Evolutionary conservation across 1,284 basidiomycete genomes (phyloP).

Genomic region (Ceratorhiza oryzae-sativae): DNA sequence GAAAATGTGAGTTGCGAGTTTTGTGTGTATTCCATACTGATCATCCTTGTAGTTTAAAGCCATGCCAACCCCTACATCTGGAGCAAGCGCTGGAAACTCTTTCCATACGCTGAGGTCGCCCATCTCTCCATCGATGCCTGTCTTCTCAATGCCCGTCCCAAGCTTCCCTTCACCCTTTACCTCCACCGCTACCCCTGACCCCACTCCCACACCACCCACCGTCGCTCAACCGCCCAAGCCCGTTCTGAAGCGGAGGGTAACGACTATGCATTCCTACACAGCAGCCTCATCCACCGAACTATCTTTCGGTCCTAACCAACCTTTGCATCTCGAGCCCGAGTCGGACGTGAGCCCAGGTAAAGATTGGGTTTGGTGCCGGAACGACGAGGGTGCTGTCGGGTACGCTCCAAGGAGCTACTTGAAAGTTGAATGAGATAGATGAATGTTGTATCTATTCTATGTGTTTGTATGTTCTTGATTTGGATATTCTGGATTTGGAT

Average conservation of each 20-base stretch:
- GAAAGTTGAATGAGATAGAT: background rate
- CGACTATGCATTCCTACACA: background rate
- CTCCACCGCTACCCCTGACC: no score
- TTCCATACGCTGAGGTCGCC: background rate
- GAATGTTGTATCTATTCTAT: background rate
- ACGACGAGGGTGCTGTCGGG: background rate
- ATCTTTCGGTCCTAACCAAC: background rate
- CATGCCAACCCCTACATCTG: background rate
- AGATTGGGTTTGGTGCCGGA: conserved; percentile 11
- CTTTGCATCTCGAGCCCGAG: background rate
- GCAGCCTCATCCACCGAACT: background rate
- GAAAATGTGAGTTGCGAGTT: background rate
- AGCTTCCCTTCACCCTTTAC: background rate
- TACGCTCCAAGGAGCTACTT: conserved; percentile 16
- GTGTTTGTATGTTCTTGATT: background rate
- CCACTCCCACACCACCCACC: background rate
- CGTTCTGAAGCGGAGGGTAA: background rate
- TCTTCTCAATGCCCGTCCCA: no score
- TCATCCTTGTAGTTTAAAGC: background rate
- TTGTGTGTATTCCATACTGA: background rate
- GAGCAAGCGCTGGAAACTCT: background rate
- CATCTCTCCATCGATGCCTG: background rate
- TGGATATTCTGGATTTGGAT: background rate
- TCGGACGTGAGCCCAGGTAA: background rate
- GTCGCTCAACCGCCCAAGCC: background rate